Conservation (phyloP, 1,284 basidiomycete species). For the Hypsizygus ulmarius region DNA sequence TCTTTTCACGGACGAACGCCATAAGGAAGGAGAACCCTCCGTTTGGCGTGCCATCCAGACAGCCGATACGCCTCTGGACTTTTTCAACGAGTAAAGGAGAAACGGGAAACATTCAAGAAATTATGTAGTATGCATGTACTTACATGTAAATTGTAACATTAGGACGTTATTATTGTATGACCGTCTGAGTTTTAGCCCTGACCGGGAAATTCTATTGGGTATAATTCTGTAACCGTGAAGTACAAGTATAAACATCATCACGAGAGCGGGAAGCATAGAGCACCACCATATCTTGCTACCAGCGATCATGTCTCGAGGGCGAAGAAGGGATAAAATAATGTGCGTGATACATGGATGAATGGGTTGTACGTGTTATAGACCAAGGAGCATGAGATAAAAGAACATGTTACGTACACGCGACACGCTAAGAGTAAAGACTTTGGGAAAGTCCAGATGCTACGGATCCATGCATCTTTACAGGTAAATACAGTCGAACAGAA, state of each 20-base stretch:
- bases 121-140: no score
- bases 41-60: slow-evolving; percentile 66
- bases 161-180: neutral
- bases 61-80: slow-evolving; percentile 55
- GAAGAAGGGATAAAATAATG: neutral
- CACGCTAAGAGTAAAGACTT: slow-evolving; percentile 12
- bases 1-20: slow-evolving; percentile 64
- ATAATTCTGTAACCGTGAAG: slow-evolving; percentile 4
- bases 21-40: slow-evolving; percentile 50
- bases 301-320: neutral
- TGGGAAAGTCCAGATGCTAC: slow-evolving; percentile 15
- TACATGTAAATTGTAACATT: neutral
- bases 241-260: neutral
- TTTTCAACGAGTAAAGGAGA: slow-evolving; percentile 62
- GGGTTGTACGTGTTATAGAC: neutral
- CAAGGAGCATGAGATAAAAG: slow-evolving; percentile 3
- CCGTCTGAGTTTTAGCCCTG: neutral
- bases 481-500: slow-evolving; percentile 9
- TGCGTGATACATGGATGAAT: slow-evolving; percentile 2
- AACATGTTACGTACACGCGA: slow-evolving; percentile 11
- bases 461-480: slow-evolving; percentile 17
- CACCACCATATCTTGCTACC: neutral
- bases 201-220: slow-evolving; percentile 9
- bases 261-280: neutral
- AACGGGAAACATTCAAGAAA: neutral